Evolutionary conservation across 1,284 basidiomycete species (phyloP).

Genomic region (Heterobasidion irregulare): DNA sequence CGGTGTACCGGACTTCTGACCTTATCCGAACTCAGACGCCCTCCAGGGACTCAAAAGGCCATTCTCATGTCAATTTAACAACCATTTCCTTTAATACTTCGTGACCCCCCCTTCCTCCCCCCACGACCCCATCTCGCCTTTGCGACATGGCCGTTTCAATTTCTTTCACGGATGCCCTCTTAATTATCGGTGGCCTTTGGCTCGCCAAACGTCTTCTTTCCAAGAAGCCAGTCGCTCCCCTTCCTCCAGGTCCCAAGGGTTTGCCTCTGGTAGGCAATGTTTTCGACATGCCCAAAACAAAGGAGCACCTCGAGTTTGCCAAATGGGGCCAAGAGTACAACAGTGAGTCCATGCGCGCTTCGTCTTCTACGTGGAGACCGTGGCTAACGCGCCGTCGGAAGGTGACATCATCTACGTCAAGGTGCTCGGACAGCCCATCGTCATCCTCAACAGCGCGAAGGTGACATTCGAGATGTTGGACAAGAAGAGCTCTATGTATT

Average conservation of each 20-base stretch:
- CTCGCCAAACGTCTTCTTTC: neutral
- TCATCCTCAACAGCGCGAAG: constrained; percentile 19
- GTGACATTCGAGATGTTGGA: constrained; percentile 18
- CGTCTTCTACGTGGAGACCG: neutral
- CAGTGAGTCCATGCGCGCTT: neutral
- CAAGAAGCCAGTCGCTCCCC: neutral
- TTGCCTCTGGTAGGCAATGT: constrained; percentile 6
- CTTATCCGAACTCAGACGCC: neutral
- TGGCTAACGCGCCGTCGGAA: neutral
- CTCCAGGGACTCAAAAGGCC: neutral
- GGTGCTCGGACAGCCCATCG: constrained; percentile 9
- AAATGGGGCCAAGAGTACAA: constrained; percentile 2
- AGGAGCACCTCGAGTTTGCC: constrained; percentile 1
- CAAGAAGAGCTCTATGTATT: constrained; percentile 17
- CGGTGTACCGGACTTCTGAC: neutral
- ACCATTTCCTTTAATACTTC: neutral
- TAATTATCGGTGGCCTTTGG: neutral
- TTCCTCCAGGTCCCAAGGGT: constrained; percentile 7
- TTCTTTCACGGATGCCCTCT: neutral
- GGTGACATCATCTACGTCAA: neutral
- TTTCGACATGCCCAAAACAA: neutral
- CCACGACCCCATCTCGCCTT: neutral
- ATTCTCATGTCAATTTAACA: neutral
- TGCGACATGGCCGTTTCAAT: neutral
- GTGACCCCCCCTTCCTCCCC: neutral